Base-by-base conservation (phyloP, 1,284 basidiomycete species). In the Rhodotorula sp. region DNA sequence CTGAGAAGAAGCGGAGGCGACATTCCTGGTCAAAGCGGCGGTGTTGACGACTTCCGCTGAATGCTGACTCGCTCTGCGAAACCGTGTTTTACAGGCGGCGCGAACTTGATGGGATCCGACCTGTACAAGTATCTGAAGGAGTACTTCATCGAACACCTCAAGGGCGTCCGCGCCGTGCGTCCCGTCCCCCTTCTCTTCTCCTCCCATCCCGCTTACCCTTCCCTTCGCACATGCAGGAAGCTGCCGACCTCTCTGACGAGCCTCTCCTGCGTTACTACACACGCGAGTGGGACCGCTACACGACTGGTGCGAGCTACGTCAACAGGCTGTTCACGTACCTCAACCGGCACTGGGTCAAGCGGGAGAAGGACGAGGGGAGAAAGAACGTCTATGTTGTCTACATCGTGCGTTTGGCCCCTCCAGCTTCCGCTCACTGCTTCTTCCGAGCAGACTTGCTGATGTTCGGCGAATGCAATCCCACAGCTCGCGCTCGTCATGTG, bases 271-370 rank as follows among this genome's bases (percentile, higher is more conserved):
- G 89, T 74, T 97, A 91, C 82, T 99, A 99, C 78, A 92, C 92
- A 6, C 81, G 84, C 65, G 91, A 97, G 80, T 99, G 96, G 95
- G 90, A 94, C 78, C 86, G 93, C 53, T 99, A 97, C 82, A 99
- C 95, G 0, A 93, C 89, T 1, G 95, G 95, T 68, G 94, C 95
- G 15, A 93, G 92, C 80, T 98, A 94, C 80, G 90, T 99, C 79
- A 94, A 96, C 79, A 89, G 94, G 70, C 83, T 99, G 53, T 98
- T 98, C 84, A 90, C 92, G 29, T 98, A 98, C 82, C 87, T 98
- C 70, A 98, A 99, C 81, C 91, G 95, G 68, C 94, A 98, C 82
- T 99, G 96, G 96, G 94, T 99, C 59, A 97, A 96, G 83, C 88
- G 95, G 56, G 94, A 99, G 81, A 90, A 95, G 79, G 96, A 99